Evolutionary conservation across 2,329 filamentous ascomycete genomes (phyloP), one percentile per base, ranked within the genome.

Genomic region (Thelonectria blattea): DNA sequence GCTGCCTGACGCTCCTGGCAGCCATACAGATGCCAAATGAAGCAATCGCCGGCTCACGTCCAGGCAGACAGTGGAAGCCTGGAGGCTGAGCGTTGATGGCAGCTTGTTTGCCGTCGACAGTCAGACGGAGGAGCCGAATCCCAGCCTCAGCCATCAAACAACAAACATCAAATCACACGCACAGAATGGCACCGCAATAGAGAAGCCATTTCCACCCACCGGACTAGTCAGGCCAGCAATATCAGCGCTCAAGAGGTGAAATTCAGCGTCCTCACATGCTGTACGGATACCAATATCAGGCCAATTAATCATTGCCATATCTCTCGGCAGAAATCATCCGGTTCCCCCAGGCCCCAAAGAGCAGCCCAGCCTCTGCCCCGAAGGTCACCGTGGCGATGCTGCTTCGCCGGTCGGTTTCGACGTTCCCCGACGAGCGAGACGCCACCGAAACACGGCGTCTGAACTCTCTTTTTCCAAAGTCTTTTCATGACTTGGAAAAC

Each of bases 371-470:
- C 11, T 41, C n/a, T 5, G 37, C 37, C 37, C 41, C 41, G n/a
- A n/a, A 18, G 41, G 41, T 11, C 37, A 18, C 15, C 8, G 34
- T 12, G 34, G 34, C 34, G 34, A 37, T 37, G 12, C 34, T 15
- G 34, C 34, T 37, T 37, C 15, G 34, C 11, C 18, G 4, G 18
- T 46, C 18, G 42, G 42, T 6, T 11, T 46, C 18, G 14, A 22
- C 15, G 39, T 14, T 46, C 18, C 18, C 42, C 42, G 20, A 46
- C 37, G 20, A 59, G 41, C 30, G 49, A 48, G 30, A 47, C 55
- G 49, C 54, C 56, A 55, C 50, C 17, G 34, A 42, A 54, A 50
- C 18, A 41, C 17, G 18, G 45, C 48, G 42, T 41, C n/a, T 58
- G 18, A 47, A 30, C 27, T 56, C 41, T 43, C 18, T 43, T 42